phyloP scores from a whole-genome alignment of 2,329 filamentous ascomycete genomes.

The Pseudogymnoascus sp. region DNA sequence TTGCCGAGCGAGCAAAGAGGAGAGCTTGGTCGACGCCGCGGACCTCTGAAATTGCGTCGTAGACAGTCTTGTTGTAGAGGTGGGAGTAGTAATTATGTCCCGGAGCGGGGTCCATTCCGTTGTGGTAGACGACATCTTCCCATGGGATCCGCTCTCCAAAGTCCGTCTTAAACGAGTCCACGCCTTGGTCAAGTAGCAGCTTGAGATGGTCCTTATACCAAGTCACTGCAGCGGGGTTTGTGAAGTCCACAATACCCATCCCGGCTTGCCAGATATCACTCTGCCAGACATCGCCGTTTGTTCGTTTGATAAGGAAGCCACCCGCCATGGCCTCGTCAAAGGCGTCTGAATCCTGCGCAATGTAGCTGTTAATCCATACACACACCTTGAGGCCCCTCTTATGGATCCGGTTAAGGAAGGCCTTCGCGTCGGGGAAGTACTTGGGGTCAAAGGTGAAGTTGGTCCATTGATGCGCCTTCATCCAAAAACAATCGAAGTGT shows the following conservation, averaged over 20 bases:
- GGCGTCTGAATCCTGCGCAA: slow-evolving; percentile 51
- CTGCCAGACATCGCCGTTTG: slow-evolving; percentile 52
- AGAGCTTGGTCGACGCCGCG: slow-evolving; percentile 45
- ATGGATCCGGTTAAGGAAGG: slow-evolving; percentile 48
- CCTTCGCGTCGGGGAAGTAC: slow-evolving; percentile 50
- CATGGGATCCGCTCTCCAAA: slow-evolving; percentile 57
- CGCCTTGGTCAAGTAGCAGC: slow-evolving; percentile 49
- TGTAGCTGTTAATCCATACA: slow-evolving; percentile 57
- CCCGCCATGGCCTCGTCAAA: slow-evolving; percentile 49
- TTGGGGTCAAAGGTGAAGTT: slow-evolving; percentile 53
- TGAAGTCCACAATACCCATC: slow-evolving; percentile 58
- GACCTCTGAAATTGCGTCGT: slow-evolving; percentile 42
- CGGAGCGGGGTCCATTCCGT: slow-evolving; percentile 43
- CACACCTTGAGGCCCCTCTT: slow-evolving; percentile 42
- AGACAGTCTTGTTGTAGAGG: slow-evolving; percentile 54
- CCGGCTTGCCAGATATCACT: slow-evolving; percentile 60
- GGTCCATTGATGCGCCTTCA: slow-evolving; percentile 57
- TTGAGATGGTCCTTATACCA: slow-evolving; percentile 49
- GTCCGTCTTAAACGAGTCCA: slow-evolving; percentile 58
- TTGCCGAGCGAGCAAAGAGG: slow-evolving; percentile 52
- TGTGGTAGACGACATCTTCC: slow-evolving; percentile 47
- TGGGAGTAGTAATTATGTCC: slow-evolving; percentile 61
- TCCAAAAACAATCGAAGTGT: slow-evolving; percentile 59
- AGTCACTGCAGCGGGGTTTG: slow-evolving; percentile 48
- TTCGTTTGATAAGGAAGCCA: slow-evolving; percentile 52